Conservation (phyloP, 768 basidiomycete genomes). For the Leccinum fibrillosum region DNA sequence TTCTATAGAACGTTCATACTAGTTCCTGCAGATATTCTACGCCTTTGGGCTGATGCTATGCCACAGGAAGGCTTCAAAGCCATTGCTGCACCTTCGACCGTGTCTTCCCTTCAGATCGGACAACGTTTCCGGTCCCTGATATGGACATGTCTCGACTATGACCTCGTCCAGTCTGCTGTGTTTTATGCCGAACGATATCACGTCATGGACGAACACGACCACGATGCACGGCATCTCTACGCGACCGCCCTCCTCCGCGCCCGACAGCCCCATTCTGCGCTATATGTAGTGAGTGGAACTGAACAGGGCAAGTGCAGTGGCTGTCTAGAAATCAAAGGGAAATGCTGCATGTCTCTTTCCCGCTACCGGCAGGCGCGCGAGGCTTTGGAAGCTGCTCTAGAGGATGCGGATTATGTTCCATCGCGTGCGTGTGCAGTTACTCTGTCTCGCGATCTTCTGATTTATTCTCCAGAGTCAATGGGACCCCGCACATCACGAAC, state of each 20-base stretch:
- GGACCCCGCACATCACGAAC: conserved; percentile 49
- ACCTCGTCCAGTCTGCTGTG: conserved; percentile 73
- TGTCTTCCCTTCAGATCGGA: conserved; percentile 54
- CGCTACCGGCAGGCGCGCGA: conserved; percentile 76
- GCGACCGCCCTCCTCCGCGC: conserved; percentile 71
- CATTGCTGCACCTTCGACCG: conserved; percentile 30
- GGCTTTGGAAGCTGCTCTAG: conserved; percentile 61
- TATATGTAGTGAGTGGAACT: conserved; percentile 63
- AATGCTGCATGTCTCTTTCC: conserved; percentile 69
- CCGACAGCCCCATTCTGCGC: conserved; percentile 71
- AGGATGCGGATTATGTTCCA: conserved; percentile 49
- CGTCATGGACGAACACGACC: conserved; percentile 64
- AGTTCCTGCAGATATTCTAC: conserved; percentile 23
- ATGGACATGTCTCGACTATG: conserved; percentile 83
- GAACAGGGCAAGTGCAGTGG: conserved; percentile 62
- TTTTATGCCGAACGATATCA: conserved; percentile 89
- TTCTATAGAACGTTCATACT: conserved; percentile 15
- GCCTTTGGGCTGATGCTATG: conserved; percentile 44
- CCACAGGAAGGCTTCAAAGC: conserved; percentile 47
- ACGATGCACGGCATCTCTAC: conserved; percentile 83
- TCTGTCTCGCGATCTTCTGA: conserved; percentile 11
- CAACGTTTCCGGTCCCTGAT: conserved; percentile 71
- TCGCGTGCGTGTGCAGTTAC: conserved; percentile 46
- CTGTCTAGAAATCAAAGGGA: conserved; percentile 76
- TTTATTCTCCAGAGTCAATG: conserved; percentile 46